Percentiles rank a stretch among this genome's conserved stretches.
Evolutionary conservation across 2,329 filamentous ascomycete genomes (phyloP).

Genomic region (Magnaporthiopsis incrustans): DNA sequence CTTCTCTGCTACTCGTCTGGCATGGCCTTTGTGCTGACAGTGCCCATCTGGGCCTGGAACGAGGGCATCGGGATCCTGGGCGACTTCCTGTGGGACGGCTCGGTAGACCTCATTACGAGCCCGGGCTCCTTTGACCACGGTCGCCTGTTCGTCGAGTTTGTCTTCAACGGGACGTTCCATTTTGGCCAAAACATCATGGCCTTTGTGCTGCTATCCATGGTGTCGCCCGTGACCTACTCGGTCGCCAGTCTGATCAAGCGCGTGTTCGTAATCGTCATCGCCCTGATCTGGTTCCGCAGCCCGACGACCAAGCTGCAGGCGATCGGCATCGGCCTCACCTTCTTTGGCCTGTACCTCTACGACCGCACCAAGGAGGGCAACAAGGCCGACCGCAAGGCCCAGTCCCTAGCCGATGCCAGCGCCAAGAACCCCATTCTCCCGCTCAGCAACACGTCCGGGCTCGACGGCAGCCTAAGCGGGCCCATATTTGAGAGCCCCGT

Average conservation of each 20-base stretch:
- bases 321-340: conserved; percentile 79
- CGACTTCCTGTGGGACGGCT: conserved; percentile 76
- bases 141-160: conserved; percentile 69
- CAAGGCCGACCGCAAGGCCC: conserved; percentile 76
- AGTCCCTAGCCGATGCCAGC: conserved; percentile 47
- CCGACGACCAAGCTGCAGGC: conserved; percentile 77
- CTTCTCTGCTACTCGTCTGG: conserved; percentile 95
- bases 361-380: conserved; percentile 78
- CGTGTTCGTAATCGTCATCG: conserved; percentile 91
- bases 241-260: conserved; percentile 94
- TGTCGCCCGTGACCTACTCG: conserved; percentile 94
- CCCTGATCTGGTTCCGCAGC: conserved; percentile 93
- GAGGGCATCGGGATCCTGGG: conserved; percentile 73
- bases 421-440: conserved; percentile 56
- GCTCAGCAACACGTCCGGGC: conserved; percentile 40
- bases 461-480: conserved; percentile 21
- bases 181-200: conserved; percentile 95
- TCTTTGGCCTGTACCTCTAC: conserved; percentile 88
- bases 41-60: conserved; percentile 87
- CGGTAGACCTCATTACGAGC: conserved; percentile 50
- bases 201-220: conserved; percentile 84
- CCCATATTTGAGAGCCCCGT: conserved; percentile 30
- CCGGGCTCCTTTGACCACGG: conserved; percentile 70
- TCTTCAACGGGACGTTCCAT: conserved; percentile 96
- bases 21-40: conserved; percentile 78